Percentiles rank a stretch among this genome's conserved stretches.
These are phyloP conservation scores for Gigaspora rosea DNA, from an alignment of 192 early-diverging fungal genomes.

Conservation along the genomic window DNA sequence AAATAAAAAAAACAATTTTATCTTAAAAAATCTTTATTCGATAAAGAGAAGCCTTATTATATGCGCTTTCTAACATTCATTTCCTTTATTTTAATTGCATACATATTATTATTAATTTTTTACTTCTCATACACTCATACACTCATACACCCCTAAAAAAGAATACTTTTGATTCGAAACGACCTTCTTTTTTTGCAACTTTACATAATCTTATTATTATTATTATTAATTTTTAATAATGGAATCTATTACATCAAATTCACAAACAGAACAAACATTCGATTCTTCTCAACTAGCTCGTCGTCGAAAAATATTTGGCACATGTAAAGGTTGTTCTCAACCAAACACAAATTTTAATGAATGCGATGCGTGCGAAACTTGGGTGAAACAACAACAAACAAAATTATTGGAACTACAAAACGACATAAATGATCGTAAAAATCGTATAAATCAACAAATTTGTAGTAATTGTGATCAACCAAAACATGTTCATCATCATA, in stretches of 20 bases:
- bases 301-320: conserved; percentile 20
- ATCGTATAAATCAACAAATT: background rate
- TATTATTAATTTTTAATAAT: background rate
- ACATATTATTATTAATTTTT: too few relatives aligned
- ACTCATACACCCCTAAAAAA: too few relatives aligned
- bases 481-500: conserved; percentile 14
- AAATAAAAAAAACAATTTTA: too few relatives aligned
- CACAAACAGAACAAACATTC: background rate
- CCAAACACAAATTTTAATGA: conserved; percentile 13
- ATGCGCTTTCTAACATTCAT: too few relatives aligned
- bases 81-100: too few relatives aligned
- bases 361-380: background rate
- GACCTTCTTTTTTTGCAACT: too few relatives aligned
- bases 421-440: background rate
- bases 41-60: too few relatives aligned
- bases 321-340: conserved; percentile 13
- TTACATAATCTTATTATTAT: too few relatives aligned
- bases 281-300: background rate
- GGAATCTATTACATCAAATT: background rate
- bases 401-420: background rate
- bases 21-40: too few relatives aligned
- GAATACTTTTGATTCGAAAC: too few relatives aligned
- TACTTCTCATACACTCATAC: too few relatives aligned
- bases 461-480: conserved; percentile 19
- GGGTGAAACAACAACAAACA: background rate